Percentiles rank a stretch among this genome's conserved stretches.
Conservation (phyloP, 495 filamentous ascomycete genomes). For the Bathelium albidoporum region DNA sequence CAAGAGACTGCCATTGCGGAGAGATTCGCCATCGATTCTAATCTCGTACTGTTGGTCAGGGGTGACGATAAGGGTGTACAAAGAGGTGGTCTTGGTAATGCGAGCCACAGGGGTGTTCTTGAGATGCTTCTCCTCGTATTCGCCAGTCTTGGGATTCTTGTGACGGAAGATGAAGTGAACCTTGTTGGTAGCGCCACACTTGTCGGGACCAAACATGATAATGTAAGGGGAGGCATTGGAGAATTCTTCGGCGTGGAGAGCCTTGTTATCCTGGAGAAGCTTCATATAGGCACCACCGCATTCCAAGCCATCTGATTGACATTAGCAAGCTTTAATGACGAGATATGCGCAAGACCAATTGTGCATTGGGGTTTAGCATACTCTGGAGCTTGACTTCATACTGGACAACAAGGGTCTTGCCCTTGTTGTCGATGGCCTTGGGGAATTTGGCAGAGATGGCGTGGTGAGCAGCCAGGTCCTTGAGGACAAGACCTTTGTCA, state of each 20-base stretch:
- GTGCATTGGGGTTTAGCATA: slow-evolving; percentile 36
- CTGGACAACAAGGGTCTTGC: slow-evolving; percentile 91
- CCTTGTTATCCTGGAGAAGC: slow-evolving; percentile 95
- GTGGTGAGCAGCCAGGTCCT: slow-evolving; percentile 94
- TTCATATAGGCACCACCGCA: slow-evolving; percentile 99
- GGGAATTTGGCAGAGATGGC: slow-evolving; percentile 98
- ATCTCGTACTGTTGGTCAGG: slow-evolving; percentile 93
- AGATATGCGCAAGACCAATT: background rate
- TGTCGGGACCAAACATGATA: slow-evolving; percentile 99
- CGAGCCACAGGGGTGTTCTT: slow-evolving; percentile 71
- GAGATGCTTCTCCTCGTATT: slow-evolving; percentile 99
- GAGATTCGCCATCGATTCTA: slow-evolving; percentile 72
- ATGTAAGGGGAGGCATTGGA: slow-evolving; percentile 95
- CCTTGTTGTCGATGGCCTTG: slow-evolving; percentile 94
- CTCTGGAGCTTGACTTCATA: slow-evolving; percentile 99
- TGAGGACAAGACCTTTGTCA: slow-evolving; percentile 93
- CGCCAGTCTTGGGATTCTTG: slow-evolving; percentile 99
- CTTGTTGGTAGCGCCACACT: slow-evolving; percentile 99
- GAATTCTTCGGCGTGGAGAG: slow-evolving; percentile 95
- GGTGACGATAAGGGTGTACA: slow-evolving; percentile 93
- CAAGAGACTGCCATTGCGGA: slow-evolving; percentile 81
- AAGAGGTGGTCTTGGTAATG: slow-evolving; percentile 79
- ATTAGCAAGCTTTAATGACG: slow-evolving; percentile 17
- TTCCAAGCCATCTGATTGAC: slow-evolving; percentile 68
- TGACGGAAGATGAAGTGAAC: slow-evolving; percentile 99